Evolutionary conservation across 257 asterid species (phyloP).

Genomic region (Gentiana macrophylla): DNA sequence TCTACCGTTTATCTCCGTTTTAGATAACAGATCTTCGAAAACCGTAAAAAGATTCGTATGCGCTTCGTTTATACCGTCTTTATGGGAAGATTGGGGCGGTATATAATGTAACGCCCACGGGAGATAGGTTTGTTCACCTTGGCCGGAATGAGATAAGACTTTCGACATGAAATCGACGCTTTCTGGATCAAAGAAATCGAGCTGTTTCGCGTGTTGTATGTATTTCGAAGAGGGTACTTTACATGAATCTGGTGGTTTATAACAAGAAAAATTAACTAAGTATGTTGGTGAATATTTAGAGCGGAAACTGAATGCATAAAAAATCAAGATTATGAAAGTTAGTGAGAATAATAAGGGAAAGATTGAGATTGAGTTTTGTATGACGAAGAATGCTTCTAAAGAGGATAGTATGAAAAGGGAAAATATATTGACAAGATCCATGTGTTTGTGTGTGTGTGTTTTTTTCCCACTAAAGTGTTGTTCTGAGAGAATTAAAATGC

Average conservation of each 20-base stretch:
- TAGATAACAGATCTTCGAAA: constrained; percentile 36
- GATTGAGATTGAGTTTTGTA: too few species aligned
- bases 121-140: constrained; percentile 53
- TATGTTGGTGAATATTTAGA: constrained; percentile 24
- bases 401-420: too few species aligned
- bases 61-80: constrained; percentile 47
- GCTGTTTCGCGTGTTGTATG: constrained; percentile 42
- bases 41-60: constrained; percentile 54
- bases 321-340: too few species aligned
- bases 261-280: constrained; percentile 64
- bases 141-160: constrained; percentile 52
- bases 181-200: constrained; percentile 42
- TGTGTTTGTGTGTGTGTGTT: too few species aligned
- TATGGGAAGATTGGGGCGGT: constrained; percentile 61
- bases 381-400: too few species aligned
- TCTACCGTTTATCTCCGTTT: constrained; percentile 25
- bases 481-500: too few species aligned
- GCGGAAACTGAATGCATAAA: too few species aligned
- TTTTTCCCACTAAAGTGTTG: too few species aligned
- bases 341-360: too few species aligned
- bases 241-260: constrained; percentile 58
- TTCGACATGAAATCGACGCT: constrained; percentile 53
- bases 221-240: constrained; percentile 46
- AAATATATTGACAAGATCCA: too few species aligned
- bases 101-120: constrained; percentile 60